These are phyloP conservation scores for Aegilops tauschii DNA, from an alignment of 176 grass and related monocot genomes.

Conservation along the genomic window DNA sequence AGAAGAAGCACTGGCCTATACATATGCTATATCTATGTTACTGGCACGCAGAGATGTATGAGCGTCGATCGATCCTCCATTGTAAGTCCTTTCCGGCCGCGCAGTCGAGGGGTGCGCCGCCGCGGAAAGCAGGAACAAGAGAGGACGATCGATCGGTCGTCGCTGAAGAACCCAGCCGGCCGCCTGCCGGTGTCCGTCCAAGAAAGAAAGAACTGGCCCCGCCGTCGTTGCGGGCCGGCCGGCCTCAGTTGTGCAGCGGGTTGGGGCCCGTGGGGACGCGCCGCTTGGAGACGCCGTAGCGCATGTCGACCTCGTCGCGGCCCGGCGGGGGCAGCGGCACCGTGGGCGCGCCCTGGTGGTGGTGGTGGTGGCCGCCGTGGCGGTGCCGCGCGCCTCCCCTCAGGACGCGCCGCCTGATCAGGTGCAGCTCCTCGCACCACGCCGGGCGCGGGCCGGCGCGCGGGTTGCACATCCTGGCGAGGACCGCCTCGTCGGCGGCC, in stretches of 20 bases:
- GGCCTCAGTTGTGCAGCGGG: constrained; percentile 80
- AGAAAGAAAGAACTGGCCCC: constrained; percentile 47
- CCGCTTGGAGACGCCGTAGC: constrained; percentile 75
- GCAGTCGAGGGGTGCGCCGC: constrained; percentile 14
- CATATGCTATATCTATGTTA: constrained; percentile 39
- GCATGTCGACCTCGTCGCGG: constrained; percentile 58
- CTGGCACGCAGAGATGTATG: constrained; percentile 17
- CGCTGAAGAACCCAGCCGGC: not conserved
- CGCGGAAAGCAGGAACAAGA: constrained; percentile 85
- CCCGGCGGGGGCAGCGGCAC: constrained; percentile 35
- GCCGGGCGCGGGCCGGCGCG: not conserved
- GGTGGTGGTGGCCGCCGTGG: not conserved
- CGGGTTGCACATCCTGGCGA: constrained; percentile 36
- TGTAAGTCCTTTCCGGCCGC: constrained; percentile 73
- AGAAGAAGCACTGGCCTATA: constrained; percentile 14
- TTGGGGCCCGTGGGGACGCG: constrained; percentile 83
- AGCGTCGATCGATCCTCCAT: constrained; percentile 61
- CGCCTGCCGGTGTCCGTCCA: constrained; percentile 12
- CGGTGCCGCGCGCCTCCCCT: not conserved
- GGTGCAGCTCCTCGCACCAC: constrained; percentile 47
- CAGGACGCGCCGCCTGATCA: constrained; percentile 4
- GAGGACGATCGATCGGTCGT: constrained; percentile 38
- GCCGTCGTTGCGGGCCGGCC: not conserved
- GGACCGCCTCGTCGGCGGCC: constrained; percentile 31
- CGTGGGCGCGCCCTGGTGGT: not conserved